Evolutionary conservation across 352 stramenopile species (phyloP).

Genomic region (Globisporangium paddicum): DNA sequence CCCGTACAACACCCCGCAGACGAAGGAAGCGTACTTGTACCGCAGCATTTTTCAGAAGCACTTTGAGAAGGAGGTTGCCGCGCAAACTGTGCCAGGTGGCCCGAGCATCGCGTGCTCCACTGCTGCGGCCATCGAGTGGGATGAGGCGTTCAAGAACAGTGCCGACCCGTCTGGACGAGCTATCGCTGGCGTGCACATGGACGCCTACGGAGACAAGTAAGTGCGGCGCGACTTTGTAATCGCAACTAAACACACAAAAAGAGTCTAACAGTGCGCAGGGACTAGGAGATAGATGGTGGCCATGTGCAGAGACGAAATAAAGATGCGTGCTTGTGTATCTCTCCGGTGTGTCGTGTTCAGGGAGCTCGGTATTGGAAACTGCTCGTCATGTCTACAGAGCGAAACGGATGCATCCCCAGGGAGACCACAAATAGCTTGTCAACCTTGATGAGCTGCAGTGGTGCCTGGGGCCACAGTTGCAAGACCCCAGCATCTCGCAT

Average conservation of each 20-base stretch:
- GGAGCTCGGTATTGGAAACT: background rate
- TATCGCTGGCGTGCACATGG: conserved; percentile 93
- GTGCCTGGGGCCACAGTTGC: background rate
- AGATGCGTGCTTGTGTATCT: background rate
- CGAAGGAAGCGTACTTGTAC: conserved; percentile 97
- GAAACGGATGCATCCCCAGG: conserved; percentile 1
- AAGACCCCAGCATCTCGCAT: background rate
- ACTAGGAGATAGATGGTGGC: background rate
- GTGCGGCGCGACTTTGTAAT: background rate
- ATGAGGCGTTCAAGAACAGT: conserved; percentile 92
- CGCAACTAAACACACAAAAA: background rate
- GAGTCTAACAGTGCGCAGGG: background rate
- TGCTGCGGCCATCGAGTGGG: conserved; percentile 97
- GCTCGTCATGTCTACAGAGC: background rate
- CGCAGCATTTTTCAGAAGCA: conserved; percentile 98
- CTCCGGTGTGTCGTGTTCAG: too few species aligned
- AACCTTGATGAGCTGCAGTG: background rate
- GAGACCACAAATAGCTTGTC: background rate
- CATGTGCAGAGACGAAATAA: conserved; percentile 5
- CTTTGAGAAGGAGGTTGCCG: conserved; percentile 95
- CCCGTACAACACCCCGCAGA: conserved; percentile 97
- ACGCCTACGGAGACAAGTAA: conserved; percentile 76
- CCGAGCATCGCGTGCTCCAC: conserved; percentile 99
- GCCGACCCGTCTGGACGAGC: conserved; percentile 94
- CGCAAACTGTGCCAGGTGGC: conserved; percentile 95